Evolutionary conservation across 1,139 yeast species (phyloP).

Genomic region (Pichia cactophila): DNA sequence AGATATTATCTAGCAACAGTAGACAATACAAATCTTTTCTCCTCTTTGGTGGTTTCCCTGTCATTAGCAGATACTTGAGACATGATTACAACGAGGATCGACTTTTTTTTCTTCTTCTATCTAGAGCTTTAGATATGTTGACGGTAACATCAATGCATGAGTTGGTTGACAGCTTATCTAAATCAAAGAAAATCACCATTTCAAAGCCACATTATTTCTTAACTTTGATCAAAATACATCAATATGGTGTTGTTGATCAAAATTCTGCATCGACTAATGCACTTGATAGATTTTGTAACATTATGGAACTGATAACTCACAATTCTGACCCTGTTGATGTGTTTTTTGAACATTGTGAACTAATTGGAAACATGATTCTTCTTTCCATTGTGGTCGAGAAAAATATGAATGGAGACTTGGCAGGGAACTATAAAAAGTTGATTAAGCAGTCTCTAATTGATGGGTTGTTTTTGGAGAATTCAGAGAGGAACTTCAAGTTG

Average conservation of each 20-base stretch:
- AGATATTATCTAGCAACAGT: background rate
- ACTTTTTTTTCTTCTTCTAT: slow-evolving; percentile 1
- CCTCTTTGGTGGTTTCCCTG: slow-evolving; percentile 46
- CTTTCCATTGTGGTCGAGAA: slow-evolving; percentile 1
- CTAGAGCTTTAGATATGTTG: background rate
- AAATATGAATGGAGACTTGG: background rate
- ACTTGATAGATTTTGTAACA: background rate
- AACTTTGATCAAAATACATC: slow-evolving; percentile 11
- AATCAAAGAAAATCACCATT: background rate
- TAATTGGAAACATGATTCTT: slow-evolving; percentile 9
- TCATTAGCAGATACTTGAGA: slow-evolving; percentile 40
- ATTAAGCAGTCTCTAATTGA: slow-evolving; percentile 9
- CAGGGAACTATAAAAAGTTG: slow-evolving; percentile 2
- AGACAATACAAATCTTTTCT: slow-evolving; percentile 33
- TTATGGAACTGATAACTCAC: background rate
- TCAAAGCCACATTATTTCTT: slow-evolving; percentile 10
- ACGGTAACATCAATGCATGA: background rate
- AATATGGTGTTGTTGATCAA: slow-evolving; percentile 6
- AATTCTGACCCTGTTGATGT: background rate
- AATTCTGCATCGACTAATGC: background rate
- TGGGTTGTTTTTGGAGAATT: slow-evolving; percentile 7
- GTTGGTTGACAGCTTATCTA: background rate
- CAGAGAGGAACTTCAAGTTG: background rate
- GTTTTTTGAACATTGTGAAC: slow-evolving; percentile 2
- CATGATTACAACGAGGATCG: slow-evolving; percentile 40